These are phyloP conservation scores for Aureobasidium sp. DNA, from an alignment of 2,329 filamentous ascomycete species.

Conservation along the genomic window DNA sequence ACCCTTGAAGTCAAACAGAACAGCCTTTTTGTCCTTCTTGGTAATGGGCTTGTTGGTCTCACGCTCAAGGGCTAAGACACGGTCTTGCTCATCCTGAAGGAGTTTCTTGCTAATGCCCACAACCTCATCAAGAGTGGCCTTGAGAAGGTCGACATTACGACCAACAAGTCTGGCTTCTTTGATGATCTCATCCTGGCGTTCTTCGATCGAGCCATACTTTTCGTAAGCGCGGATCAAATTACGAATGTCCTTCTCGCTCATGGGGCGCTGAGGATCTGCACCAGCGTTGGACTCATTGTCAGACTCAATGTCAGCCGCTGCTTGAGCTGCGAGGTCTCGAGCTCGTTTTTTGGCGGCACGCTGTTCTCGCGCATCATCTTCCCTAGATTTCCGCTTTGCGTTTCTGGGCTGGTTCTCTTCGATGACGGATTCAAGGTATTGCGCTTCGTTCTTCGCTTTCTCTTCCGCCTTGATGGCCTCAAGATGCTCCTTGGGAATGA, in stretches of 20 bases:
- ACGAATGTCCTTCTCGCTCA: slow-evolving; percentile 87
- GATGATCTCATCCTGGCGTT: slow-evolving; percentile 79
- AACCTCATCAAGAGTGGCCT: slow-evolving; percentile 67
- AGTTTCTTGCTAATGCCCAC: slow-evolving; percentile 63
- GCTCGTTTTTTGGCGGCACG: slow-evolving; percentile 63
- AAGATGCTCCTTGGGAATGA: slow-evolving; percentile 89
- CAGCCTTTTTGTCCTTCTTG: slow-evolving; percentile 96
- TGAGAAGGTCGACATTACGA: slow-evolving; percentile 74
- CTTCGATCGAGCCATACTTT: slow-evolving; percentile 82
- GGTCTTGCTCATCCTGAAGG: slow-evolving; percentile 64
- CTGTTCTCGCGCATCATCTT: slow-evolving; percentile 58
- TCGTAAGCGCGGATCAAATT: slow-evolving; percentile 87
- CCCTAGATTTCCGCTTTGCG: slow-evolving; percentile 53
- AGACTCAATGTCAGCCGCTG: slow-evolving; percentile 53
- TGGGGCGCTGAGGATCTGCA: slow-evolving; percentile 75
- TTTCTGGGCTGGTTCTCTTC: slow-evolving; percentile 74
- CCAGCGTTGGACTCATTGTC: slow-evolving; percentile 44
- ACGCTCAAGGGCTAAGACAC: slow-evolving; percentile 57
- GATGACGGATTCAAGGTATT: slow-evolving; percentile 72
- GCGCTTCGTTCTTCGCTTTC: slow-evolving; percentile 72
- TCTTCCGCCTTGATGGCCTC: slow-evolving; percentile 86
- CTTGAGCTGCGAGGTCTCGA: slow-evolving; percentile 55
- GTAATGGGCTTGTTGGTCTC: slow-evolving; percentile 72
- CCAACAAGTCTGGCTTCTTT: slow-evolving; percentile 77
- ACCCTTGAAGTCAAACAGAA: slow-evolving; percentile 88